Conservation (phyloP, 2,329 filamentous ascomycete species). For the Dothideomycetes sp. region DNA sequence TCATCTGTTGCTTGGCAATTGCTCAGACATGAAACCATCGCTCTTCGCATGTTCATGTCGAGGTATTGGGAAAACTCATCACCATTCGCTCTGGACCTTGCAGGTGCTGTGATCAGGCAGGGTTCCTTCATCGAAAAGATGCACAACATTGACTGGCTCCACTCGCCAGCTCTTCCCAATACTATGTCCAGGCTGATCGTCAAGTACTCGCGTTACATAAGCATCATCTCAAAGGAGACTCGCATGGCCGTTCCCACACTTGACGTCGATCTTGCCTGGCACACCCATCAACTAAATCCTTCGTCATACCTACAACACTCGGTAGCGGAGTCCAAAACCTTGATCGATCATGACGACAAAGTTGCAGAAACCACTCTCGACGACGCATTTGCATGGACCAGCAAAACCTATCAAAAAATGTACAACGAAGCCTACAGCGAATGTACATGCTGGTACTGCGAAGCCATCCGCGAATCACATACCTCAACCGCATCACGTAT, state of each 20-base stretch:
- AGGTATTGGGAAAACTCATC: slow-evolving; percentile 62
- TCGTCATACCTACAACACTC: slow-evolving; percentile 53
- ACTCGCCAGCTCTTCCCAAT: slow-evolving; percentile 53
- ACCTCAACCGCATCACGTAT: slow-evolving; percentile 39
- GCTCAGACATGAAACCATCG: slow-evolving; percentile 26
- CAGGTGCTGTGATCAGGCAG: slow-evolving; percentile 57
- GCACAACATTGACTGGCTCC: slow-evolving; percentile 68
- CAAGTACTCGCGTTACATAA: slow-evolving; percentile 58
- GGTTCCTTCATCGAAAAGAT: slow-evolving; percentile 63
- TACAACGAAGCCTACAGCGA: slow-evolving; percentile 62
- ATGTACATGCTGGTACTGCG: slow-evolving; percentile 80
- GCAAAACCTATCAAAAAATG: slow-evolving; percentile 55
- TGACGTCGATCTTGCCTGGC: slow-evolving; percentile 69
- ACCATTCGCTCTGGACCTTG: slow-evolving; percentile 55
- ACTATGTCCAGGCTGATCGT: slow-evolving; percentile 57
- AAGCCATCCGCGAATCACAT: slow-evolving; percentile 54
- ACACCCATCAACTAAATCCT: slow-evolving; percentile 68
- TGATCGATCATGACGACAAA: slow-evolving; percentile 79
- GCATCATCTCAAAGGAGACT: slow-evolving; percentile 45
- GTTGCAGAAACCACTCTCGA: slow-evolving; percentile 59
- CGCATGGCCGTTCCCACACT: slow-evolving; percentile 58
- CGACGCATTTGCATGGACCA: slow-evolving; percentile 62
- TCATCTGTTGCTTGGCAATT: neutral
- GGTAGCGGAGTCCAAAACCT: slow-evolving; percentile 39
- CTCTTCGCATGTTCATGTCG: slow-evolving; percentile 58